Percentiles rank a stretch among this genome's conserved stretches.
Conservation (phyloP, 768 basidiomycete genomes). For the Boletus tylopilopsis region DNA sequence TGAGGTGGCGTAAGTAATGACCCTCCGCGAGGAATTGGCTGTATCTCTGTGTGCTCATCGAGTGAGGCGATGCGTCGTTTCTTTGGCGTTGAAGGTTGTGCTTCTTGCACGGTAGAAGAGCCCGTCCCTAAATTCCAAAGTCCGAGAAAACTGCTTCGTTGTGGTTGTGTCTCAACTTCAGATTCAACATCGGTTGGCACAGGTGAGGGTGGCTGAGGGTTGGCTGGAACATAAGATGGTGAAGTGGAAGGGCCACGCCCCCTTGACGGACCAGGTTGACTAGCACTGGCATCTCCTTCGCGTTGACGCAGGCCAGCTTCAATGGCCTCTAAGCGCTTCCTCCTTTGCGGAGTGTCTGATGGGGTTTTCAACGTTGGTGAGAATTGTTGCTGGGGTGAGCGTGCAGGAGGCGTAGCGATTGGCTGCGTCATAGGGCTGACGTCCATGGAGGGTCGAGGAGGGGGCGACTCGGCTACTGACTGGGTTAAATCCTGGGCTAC, state of each 20-base stretch:
- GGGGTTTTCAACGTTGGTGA: neutral
- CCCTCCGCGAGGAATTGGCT: neutral
- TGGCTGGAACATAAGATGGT: neutral
- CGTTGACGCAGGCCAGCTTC: slow-evolving; percentile 16
- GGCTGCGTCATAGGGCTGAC: neutral
- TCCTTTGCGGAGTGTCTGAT: slow-evolving; percentile 7
- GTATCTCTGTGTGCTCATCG: neutral
- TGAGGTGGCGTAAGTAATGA: slow-evolving; percentile 26
- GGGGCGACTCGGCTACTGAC: neutral
- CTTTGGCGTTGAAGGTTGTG: slow-evolving; percentile 24
- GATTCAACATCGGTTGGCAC: slow-evolving; percentile 22
- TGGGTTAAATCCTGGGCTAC: neutral
- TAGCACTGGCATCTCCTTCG: slow-evolving; percentile 9
- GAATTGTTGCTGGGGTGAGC: neutral
- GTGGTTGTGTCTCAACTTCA: slow-evolving; percentile 14
- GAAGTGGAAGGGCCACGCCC: slow-evolving; percentile 1
- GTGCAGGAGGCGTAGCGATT: neutral
- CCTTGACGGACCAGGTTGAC: slow-evolving; percentile 1
- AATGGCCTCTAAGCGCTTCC: slow-evolving; percentile 13
- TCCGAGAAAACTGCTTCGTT: slow-evolving; percentile 24
- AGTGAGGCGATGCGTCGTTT: slow-evolving; percentile 15
- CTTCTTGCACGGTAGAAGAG: slow-evolving; percentile 5
- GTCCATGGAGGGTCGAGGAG: neutral
- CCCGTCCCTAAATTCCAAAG: too few species aligned
- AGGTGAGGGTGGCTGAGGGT: slow-evolving; percentile 26